These are phyloP conservation scores for Cordia subcordata DNA, from an alignment of 257 asterid species.

Conservation along the genomic window DNA sequence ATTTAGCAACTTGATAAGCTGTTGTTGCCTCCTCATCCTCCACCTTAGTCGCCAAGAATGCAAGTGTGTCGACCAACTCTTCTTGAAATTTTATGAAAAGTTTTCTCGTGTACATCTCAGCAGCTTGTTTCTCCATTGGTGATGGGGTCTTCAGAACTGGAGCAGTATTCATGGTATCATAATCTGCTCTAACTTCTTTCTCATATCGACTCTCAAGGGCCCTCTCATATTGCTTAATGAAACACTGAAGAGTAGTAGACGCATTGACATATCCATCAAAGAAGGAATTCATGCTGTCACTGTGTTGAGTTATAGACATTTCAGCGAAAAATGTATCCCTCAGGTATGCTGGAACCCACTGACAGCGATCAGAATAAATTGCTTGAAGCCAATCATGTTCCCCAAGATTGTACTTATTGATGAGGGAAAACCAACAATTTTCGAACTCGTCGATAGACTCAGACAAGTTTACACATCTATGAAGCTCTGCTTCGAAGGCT, in stretches of 20 bases:
- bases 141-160: slow-evolving; percentile 20
- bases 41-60: slow-evolving; percentile 11
- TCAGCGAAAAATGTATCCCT: slow-evolving; percentile 8
- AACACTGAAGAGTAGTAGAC: slow-evolving; percentile 9
- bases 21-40: slow-evolving; percentile 9
- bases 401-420: slow-evolving; percentile 6
- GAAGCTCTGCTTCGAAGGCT: slow-evolving; percentile 14
- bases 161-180: slow-evolving; percentile 11
- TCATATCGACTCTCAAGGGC: slow-evolving; percentile 14
- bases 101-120: slow-evolving; percentile 15
- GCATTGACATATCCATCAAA: slow-evolving; percentile 16
- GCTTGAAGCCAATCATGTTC: slow-evolving; percentile 13
- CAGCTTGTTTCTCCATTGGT: slow-evolving; percentile 26
- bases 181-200: slow-evolving; percentile 19
- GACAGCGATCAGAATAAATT: slow-evolving; percentile 8
- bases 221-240: slow-evolving; percentile 14
- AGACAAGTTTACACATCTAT: slow-evolving; percentile 11
- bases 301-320: slow-evolving; percentile 3
- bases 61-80: slow-evolving; percentile 23
- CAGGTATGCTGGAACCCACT: slow-evolving; percentile 13
- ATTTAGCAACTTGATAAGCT: slow-evolving; percentile 15
- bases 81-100: slow-evolving; percentile 19
- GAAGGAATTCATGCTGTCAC: slow-evolving; percentile 15
- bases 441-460: slow-evolving; percentile 16
- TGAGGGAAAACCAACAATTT: slow-evolving; percentile 12